phyloP scores from a whole-genome alignment of 108 stramenopile species.

The Fragilariopsis cylindrus region DNA sequence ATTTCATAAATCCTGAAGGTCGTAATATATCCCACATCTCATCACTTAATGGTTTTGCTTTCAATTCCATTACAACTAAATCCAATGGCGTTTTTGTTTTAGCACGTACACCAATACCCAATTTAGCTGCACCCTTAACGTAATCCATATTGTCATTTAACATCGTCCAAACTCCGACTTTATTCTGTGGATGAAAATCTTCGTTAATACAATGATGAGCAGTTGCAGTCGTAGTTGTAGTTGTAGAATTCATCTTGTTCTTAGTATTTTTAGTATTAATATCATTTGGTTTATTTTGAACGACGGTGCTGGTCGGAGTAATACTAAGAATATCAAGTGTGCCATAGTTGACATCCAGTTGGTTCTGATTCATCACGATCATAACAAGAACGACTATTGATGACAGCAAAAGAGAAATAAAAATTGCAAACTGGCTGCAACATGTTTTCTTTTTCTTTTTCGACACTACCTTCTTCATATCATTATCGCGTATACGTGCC shows the following conservation, averaged over 20 bases:
- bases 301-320: not conserved
- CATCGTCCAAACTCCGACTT: slow-evolving; percentile 27
- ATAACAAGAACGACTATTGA: not conserved
- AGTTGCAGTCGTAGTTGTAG: not conserved
- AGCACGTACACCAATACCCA: slow-evolving; percentile 3
- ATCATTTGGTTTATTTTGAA: not conserved
- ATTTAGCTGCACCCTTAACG: slow-evolving; percentile 12
- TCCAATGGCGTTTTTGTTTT: slow-evolving; percentile 21
- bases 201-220: slow-evolving; percentile 23
- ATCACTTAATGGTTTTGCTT: slow-evolving; percentile 8
- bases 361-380: not conserved
- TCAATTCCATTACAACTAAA: slow-evolving; percentile 21
- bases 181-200: slow-evolving; percentile 18
- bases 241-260: not conserved
- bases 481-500: not conserved
- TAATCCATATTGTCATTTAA: slow-evolving; percentile 25
- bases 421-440: not conserved
- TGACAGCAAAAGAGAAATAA: not conserved
- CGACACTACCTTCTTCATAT: too few species aligned
- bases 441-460: too few species aligned
- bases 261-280: not conserved
- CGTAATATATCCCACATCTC: slow-evolving; percentile 7
- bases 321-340: not conserved
- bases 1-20: slow-evolving; percentile 11
- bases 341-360: not conserved